phyloP scores from a whole-genome alignment of 495 filamentous ascomycete genomes.

The Aspergillus carlsbadensis region DNA sequence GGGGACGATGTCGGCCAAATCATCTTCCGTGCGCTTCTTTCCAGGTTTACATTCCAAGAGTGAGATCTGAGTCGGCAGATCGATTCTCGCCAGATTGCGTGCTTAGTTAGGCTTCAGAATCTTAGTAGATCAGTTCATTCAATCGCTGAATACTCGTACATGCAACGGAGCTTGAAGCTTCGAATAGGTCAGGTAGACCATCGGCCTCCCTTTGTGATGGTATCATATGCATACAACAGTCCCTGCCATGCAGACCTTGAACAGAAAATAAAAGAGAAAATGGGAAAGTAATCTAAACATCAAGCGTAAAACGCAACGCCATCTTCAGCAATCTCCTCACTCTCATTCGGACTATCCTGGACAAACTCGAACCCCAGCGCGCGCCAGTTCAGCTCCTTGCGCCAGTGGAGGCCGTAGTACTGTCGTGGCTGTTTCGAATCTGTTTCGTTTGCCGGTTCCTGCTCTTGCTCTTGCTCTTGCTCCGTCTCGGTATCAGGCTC shows the following conservation, averaged over 20 bases:
- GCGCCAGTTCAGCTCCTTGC: slow-evolving; percentile 92
- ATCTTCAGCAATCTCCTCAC: not conserved
- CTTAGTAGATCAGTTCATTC: too few species aligned
- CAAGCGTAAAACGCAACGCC: slow-evolving; percentile 25
- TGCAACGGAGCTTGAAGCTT: too few species aligned
- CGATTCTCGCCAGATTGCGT: too few species aligned
- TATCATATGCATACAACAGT: too few species aligned
- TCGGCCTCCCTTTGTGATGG: too few species aligned
- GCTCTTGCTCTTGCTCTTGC: slow-evolving; percentile 42
- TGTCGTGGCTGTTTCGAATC: slow-evolving; percentile 16
- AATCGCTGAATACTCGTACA: too few species aligned
- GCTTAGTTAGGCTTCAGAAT: too few species aligned
- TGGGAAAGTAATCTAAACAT: not conserved
- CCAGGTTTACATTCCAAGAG: too few species aligned
- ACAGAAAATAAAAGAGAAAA: not conserved
- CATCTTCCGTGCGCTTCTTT: too few species aligned
- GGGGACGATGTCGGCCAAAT: too few species aligned
- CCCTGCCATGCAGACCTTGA: not conserved
- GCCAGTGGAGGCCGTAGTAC: slow-evolving; percentile 85
- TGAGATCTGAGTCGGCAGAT: too few species aligned
- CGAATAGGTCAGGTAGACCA: too few species aligned
- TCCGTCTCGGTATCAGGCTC: slow-evolving; percentile 42
- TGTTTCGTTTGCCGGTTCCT: not conserved
- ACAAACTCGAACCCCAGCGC: slow-evolving; percentile 81
- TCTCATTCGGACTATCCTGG: slow-evolving; percentile 20